phyloP scores from a whole-genome alignment of 805 yeast genomes.

The Candida vartiovaarae region DNA sequence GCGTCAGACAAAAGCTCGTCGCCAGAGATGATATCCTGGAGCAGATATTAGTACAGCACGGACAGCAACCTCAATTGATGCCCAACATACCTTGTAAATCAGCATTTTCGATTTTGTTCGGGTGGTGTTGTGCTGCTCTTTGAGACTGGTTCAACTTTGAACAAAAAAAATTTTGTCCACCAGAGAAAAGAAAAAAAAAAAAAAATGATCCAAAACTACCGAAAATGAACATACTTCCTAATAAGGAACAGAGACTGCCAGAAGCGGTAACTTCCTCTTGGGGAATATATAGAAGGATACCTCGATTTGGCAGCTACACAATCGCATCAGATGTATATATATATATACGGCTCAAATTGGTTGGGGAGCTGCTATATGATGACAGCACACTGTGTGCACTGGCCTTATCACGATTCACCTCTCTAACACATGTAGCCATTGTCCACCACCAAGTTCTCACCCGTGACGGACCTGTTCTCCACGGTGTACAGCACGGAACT shows the following conservation, averaged over 20 bases:
- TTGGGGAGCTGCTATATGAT: too few relatives aligned
- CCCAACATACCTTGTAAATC: constrained; percentile 7
- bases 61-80: background rate
- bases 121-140: constrained; percentile 1
- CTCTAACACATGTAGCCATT: constrained; percentile 20
- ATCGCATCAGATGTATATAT: too few relatives aligned
- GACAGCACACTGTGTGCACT: too few relatives aligned
- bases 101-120: constrained; percentile 5
- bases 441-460: constrained; percentile 26
- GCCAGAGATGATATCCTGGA: constrained; percentile 76
- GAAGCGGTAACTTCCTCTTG: too few relatives aligned
- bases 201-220: background rate
- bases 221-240: background rate
- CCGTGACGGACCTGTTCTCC: constrained; percentile 23
- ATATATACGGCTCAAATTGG: too few relatives aligned
- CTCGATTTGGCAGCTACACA: too few relatives aligned
- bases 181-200: constrained; percentile 4
- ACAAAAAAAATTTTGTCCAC: constrained; percentile 1
- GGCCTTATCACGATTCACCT: too few relatives aligned
- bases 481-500: constrained; percentile 18
- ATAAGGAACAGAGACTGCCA: too few relatives aligned
- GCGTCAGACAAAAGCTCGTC: constrained; percentile 98
- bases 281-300: too few relatives aligned
- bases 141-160: background rate
- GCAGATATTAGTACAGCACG: constrained; percentile 22